Conservation (phyloP, 2,329 filamentous ascomycete genomes). For the Basipetospora chlamydospora region DNA sequence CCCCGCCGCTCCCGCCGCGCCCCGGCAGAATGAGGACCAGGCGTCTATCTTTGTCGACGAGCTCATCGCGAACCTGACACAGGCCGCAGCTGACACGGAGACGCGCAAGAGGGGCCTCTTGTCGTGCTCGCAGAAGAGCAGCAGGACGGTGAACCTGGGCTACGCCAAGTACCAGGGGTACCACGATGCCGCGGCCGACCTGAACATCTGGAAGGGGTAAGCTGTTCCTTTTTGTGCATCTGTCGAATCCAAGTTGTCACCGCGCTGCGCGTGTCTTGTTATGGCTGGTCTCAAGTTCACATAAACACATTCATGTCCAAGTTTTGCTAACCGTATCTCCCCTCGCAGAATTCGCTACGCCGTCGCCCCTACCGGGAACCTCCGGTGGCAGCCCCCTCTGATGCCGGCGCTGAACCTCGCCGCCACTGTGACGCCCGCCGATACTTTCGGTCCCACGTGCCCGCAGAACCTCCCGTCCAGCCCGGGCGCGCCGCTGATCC, state of each 20-base stretch:
- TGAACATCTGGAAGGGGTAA: slow-evolving; percentile 32
- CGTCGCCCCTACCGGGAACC: slow-evolving; percentile 24
- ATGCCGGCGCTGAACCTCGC: slow-evolving; percentile 5
- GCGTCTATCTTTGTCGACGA: not conserved
- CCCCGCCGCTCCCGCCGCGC: not conserved
- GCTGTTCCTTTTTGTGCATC: not conserved
- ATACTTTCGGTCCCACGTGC: slow-evolving; percentile 15
- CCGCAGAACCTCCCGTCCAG: slow-evolving; percentile 14
- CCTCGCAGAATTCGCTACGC: slow-evolving; percentile 27
- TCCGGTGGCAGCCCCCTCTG: slow-evolving; percentile 22
- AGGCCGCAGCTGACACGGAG: not conserved
- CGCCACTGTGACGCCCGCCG: slow-evolving; percentile 10
- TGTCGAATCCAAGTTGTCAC: not conserved
- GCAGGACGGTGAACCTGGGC: slow-evolving; percentile 23
- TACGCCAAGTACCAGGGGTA: slow-evolving; percentile 30
- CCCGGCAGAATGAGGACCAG: not conserved
- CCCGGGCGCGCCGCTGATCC: slow-evolving; percentile 9
- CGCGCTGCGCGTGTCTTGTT: too few species aligned
- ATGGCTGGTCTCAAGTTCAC: too few species aligned
- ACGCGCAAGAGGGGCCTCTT: not conserved
- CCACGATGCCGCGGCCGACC: slow-evolving; percentile 19
- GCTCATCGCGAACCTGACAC: slow-evolving; percentile 1
- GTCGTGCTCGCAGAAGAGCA: not conserved
- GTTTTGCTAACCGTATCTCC: slow-evolving; percentile 6
- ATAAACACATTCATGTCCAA: too few species aligned